phyloP scores from a whole-genome alignment of 2,329 filamentous ascomycete genomes.

The Penicillium hesseltinei region DNA sequence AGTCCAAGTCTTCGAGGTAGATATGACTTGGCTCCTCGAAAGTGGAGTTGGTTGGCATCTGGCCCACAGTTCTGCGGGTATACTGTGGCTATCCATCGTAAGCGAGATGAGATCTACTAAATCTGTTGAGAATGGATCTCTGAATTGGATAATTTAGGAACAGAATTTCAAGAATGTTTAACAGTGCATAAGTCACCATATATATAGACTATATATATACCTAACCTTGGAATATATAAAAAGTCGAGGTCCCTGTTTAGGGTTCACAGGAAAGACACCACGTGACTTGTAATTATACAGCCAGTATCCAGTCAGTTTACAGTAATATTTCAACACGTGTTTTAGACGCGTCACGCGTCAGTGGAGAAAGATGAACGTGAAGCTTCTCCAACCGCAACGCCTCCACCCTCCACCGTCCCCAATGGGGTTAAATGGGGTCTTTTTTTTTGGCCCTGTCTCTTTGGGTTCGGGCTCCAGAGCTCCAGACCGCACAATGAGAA shows the following conservation, averaged over 20 bases:
- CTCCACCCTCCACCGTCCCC: neutral
- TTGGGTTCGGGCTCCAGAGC: neutral
- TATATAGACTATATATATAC: too few relatives aligned
- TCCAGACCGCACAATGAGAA: slow-evolving; percentile 17
- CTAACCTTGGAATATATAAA: too few relatives aligned
- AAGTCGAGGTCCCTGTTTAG: neutral
- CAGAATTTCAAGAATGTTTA: neutral
- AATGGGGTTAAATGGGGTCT: slow-evolving; percentile 6
- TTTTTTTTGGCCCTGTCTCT: neutral
- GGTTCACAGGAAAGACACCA: neutral
- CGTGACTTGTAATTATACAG: neutral
- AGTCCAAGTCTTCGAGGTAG: neutral
- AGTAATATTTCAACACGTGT: slow-evolving; percentile 1
- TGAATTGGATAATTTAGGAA: neutral
- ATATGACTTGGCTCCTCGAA: neutral
- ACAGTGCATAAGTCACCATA: neutral
- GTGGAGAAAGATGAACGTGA: slow-evolving; percentile 5
- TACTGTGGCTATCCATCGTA: neutral
- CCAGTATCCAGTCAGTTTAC: neutral
- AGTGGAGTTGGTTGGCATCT: slow-evolving; percentile 6
- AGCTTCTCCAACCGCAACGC: slow-evolving; percentile 4
- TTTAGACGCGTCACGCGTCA: slow-evolving; percentile 4
- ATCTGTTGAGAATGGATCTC: neutral
- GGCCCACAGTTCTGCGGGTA: neutral
- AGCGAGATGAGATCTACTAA: slow-evolving; percentile 5